phyloP scores from a whole-genome alignment of 2,329 filamentous ascomycete species.

The Cytospora leucostoma region DNA sequence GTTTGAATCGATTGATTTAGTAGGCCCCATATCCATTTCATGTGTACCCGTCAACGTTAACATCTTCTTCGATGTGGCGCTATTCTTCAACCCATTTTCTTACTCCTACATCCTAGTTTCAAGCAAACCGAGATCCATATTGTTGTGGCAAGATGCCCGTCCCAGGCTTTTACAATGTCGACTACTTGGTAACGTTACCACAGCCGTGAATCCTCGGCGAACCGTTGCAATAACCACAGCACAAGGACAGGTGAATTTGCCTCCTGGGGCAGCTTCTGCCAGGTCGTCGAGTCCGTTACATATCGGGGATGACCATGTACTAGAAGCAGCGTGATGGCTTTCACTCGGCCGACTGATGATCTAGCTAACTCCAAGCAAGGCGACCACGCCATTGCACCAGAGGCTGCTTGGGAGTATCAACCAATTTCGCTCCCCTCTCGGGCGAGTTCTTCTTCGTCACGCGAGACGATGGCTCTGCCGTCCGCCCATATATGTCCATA shows the following conservation, averaged over 20 bases:
- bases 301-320: not conserved
- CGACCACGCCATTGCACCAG: too few relatives aligned
- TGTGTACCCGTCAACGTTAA: not conserved
- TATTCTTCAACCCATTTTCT: not conserved
- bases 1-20: not conserved
- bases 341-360: too few relatives aligned
- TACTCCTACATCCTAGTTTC: not conserved
- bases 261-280: not conserved
- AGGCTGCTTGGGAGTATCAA: too few relatives aligned
- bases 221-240: not conserved
- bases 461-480: too few relatives aligned
- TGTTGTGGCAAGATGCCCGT: not conserved
- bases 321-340: too few relatives aligned
- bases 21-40: not conserved
- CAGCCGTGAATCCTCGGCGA: not conserved
- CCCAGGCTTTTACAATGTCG: not conserved
- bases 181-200: too few relatives aligned
- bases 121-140: not conserved
- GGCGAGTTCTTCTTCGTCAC: too few relatives aligned
- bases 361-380: too few relatives aligned
- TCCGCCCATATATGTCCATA: too few relatives aligned
- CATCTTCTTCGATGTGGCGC: not conserved
- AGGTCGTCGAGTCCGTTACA: not conserved
- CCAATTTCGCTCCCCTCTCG: too few relatives aligned
- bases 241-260: not conserved